Percentiles rank a stretch among this genome's conserved stretches.
These are phyloP conservation scores for Corrigiola litoralis DNA, from an alignment of 179 eudicot species.

Conservation along the genomic window DNA sequence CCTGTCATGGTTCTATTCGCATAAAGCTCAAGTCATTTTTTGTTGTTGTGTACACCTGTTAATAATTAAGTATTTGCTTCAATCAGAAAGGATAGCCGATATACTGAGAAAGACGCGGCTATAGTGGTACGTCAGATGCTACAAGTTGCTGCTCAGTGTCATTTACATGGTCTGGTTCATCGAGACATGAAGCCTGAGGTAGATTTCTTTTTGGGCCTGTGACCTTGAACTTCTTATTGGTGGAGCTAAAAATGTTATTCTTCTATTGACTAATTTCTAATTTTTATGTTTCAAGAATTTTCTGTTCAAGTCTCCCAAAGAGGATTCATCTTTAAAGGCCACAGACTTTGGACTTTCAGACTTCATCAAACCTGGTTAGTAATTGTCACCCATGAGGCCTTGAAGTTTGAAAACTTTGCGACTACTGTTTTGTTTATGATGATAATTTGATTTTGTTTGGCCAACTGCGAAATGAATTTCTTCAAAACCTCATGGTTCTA, in stretches of 20 bases:
- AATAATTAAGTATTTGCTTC: constrained; percentile 6
- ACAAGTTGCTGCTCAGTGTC: constrained; percentile 97
- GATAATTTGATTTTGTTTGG: background rate
- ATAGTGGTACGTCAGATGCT: constrained; percentile 94
- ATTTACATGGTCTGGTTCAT: constrained; percentile 92
- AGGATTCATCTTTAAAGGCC: constrained; percentile 82
- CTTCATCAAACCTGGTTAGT: constrained; percentile 85
- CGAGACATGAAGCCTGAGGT: constrained; percentile 99
- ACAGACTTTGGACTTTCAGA: constrained; percentile 97
- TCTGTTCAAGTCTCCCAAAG: constrained; percentile 77
- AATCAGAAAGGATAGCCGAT: constrained; percentile 87
- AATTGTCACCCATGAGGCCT: too few relatives aligned
- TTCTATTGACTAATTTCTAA: background rate
- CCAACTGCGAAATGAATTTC: background rate
- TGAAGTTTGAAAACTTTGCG: background rate
- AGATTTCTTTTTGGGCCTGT: background rate
- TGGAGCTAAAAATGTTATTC: background rate
- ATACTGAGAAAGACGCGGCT: constrained; percentile 95
- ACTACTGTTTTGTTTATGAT: background rate
- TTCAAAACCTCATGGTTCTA: background rate
- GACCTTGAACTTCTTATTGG: background rate
- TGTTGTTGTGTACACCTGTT: constrained; percentile 6
- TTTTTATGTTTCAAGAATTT: constrained; percentile 57
- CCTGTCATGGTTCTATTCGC: background rate
- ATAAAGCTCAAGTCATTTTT: too few relatives aligned